Conservation (phyloP, 768 basidiomycete species). For the Boletus reticulatus region DNA sequence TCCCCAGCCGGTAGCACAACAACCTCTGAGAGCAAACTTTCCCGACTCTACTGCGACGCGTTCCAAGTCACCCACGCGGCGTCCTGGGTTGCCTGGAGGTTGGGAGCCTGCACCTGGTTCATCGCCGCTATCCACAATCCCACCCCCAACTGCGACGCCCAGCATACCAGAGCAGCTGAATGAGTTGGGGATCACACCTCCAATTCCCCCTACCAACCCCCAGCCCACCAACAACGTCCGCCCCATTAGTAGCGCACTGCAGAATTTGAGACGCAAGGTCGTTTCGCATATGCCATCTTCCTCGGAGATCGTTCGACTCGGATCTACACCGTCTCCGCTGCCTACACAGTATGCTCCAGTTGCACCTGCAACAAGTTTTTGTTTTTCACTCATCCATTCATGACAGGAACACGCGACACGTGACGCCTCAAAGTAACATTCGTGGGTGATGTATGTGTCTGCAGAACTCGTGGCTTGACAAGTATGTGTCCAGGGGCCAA, state of each 20-base stretch:
- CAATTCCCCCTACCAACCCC: background rate
- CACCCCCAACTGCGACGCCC: background rate
- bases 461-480: background rate
- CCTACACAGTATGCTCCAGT: slow-evolving; percentile 16
- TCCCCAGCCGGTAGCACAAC: slow-evolving; percentile 15
- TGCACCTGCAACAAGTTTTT: background rate
- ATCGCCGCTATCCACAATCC: slow-evolving; percentile 5
- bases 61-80: slow-evolving; percentile 20
- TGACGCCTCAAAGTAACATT: slow-evolving; percentile 45
- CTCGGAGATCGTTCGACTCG: slow-evolving; percentile 15
- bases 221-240: slow-evolving; percentile 3
- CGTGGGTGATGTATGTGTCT: slow-evolving; percentile 26
- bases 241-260: slow-evolving; percentile 19
- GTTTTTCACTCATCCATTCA: background rate
- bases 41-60: slow-evolving; percentile 5
- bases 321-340: slow-evolving; percentile 14
- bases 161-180: slow-evolving; percentile 5
- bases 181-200: background rate
- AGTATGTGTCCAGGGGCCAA: slow-evolving; percentile 43
- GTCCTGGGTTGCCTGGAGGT: slow-evolving; percentile 19
- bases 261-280: slow-evolving; percentile 28
- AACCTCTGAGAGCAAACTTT: slow-evolving; percentile 3
- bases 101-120: slow-evolving; percentile 20
- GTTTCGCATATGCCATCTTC: slow-evolving; percentile 19
- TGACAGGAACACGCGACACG: slow-evolving; percentile 21